phyloP scores from a whole-genome alignment of 2,329 filamentous ascomycete genomes.

The Penicillium aurantiogriseum region DNA sequence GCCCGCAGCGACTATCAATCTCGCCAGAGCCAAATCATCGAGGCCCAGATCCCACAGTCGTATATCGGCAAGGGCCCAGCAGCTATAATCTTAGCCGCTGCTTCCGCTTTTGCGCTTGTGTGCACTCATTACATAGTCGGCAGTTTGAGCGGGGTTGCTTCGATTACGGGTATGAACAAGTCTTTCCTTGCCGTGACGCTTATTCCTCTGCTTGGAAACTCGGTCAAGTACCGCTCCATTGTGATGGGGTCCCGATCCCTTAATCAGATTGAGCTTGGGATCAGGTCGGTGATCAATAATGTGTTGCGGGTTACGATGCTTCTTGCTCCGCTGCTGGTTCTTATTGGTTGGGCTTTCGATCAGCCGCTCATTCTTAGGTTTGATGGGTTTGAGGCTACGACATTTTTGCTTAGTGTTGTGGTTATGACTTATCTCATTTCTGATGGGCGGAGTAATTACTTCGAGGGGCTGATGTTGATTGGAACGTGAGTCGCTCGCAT shows the following conservation, averaged over 20 bases:
- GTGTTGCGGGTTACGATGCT: slow-evolving; percentile 18
- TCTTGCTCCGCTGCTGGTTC: slow-evolving; percentile 13
- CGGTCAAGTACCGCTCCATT: slow-evolving; percentile 13
- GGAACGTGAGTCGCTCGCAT: slow-evolving; percentile 19
- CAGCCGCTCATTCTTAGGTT: slow-evolving; percentile 14
- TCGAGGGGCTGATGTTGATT: slow-evolving; percentile 21
- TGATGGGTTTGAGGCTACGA: slow-evolving; percentile 21
- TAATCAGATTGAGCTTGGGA: slow-evolving; percentile 13
- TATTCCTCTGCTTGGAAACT: slow-evolving; percentile 18
- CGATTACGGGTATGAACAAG: slow-evolving; percentile 5
- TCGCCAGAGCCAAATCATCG: neutral
- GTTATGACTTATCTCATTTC: slow-evolving; percentile 23
- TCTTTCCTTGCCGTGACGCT: slow-evolving; percentile 10
- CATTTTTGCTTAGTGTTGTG: slow-evolving; percentile 18
- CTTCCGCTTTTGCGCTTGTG: slow-evolving; percentile 1
- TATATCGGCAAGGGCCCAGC: neutral
- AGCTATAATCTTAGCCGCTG: neutral
- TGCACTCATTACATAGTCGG: slow-evolving; percentile 12
- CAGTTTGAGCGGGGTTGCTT: slow-evolving; percentile 2
- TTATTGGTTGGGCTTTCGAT: slow-evolving; percentile 14
- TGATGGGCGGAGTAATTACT: slow-evolving; percentile 22
- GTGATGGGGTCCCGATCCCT: slow-evolving; percentile 6
- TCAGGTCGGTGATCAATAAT: slow-evolving; percentile 17
- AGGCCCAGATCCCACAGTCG: neutral
- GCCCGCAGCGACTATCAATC: neutral